Conservation (phyloP, 768 basidiomycete genomes). For the Hortiboletus campestris region DNA sequence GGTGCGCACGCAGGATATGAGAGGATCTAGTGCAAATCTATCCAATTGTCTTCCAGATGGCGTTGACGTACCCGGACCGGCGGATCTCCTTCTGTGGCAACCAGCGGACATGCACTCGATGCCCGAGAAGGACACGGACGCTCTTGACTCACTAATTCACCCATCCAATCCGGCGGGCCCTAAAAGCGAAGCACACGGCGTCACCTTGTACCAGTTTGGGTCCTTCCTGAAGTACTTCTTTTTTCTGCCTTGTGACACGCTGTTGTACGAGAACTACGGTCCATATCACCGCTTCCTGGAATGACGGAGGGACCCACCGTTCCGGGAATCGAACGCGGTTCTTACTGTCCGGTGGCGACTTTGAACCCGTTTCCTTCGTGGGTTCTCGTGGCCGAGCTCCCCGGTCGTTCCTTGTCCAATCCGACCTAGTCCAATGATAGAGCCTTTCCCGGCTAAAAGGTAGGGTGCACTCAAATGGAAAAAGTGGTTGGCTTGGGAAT, state of each 20-base stretch:
- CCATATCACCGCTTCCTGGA: slow-evolving; percentile 9
- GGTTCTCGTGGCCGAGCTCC: slow-evolving; percentile 15
- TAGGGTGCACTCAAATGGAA: neutral
- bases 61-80: neutral
- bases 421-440: neutral
- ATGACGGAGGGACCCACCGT: slow-evolving; percentile 4
- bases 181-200: slow-evolving; percentile 4
- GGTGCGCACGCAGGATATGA: neutral
- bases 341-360: slow-evolving; percentile 13
- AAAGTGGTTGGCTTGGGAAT: neutral
- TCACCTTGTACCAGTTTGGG: slow-evolving; percentile 1
- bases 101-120: neutral
- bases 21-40: neutral
- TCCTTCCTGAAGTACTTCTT: slow-evolving; percentile 4
- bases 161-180: slow-evolving; percentile 3
- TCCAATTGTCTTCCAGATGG: neutral
- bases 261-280: slow-evolving; percentile 8
- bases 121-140: neutral
- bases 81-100: slow-evolving; percentile 5
- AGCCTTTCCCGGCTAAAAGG: neutral
- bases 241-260: slow-evolving; percentile 9
- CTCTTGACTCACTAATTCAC: slow-evolving; percentile 1
- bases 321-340: slow-evolving; percentile 3
- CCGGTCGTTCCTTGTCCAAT: neutral
- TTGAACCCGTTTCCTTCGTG: slow-evolving; percentile 10